Conservation (phyloP, 2,329 filamentous ascomycete species). For the Fusarium proliferatum region DNA sequence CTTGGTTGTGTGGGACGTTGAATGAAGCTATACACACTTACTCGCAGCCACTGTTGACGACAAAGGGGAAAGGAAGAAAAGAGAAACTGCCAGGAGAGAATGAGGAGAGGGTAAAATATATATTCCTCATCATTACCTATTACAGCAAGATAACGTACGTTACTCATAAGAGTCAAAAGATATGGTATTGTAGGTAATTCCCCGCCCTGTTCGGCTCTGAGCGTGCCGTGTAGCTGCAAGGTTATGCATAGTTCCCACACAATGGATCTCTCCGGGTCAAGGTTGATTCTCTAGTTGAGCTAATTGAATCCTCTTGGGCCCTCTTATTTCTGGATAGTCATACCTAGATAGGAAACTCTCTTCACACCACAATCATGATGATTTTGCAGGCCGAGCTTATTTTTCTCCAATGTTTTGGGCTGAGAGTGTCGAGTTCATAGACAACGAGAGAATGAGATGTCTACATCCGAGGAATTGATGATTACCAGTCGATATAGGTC, state of each 20-base stretch:
- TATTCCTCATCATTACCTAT: background rate
- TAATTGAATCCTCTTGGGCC: slow-evolving; percentile 2
- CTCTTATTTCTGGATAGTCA: slow-evolving; percentile 9
- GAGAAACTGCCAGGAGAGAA: background rate
- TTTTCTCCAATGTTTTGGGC: slow-evolving; percentile 4
- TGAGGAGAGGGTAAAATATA: background rate
- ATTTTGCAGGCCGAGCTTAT: background rate
- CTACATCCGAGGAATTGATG: background rate
- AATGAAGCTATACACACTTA: slow-evolving; percentile 17
- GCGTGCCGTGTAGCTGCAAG: slow-evolving; percentile 26
- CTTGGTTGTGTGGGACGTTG: slow-evolving; percentile 1
- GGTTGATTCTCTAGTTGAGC: background rate
- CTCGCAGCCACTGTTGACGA: background rate
- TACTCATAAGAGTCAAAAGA: background rate
- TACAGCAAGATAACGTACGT: background rate
- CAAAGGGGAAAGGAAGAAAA: background rate
- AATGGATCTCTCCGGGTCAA: slow-evolving; percentile 1
- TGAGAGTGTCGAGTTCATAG: background rate
- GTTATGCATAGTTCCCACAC: slow-evolving; percentile 6
- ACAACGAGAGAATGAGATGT: background rate
- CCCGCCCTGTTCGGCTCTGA: slow-evolving; percentile 30
- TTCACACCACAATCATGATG: background rate
- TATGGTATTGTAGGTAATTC: background rate
- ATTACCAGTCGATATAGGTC: background rate
- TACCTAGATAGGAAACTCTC: slow-evolving; percentile 17